Conservation (phyloP, 208 protist genomes). For the Leishmania tropica region DNA sequence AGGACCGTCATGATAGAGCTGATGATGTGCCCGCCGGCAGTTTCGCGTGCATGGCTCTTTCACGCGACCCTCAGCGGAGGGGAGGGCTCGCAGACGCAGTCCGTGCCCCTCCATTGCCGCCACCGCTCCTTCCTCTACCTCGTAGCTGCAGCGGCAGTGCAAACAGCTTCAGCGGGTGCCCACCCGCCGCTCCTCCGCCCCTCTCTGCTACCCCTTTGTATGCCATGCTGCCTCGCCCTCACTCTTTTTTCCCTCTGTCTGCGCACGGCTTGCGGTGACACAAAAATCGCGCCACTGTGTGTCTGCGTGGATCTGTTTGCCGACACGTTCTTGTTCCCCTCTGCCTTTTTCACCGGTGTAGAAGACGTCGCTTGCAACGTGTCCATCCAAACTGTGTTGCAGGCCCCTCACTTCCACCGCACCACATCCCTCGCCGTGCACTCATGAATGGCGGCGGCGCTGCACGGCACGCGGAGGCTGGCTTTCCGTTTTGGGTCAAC, state of each 20-base stretch:
- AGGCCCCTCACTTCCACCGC: background rate
- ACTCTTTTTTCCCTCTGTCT: background rate
- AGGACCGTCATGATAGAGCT: background rate
- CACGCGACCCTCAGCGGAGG: background rate
- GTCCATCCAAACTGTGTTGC: background rate
- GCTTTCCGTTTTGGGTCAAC: slow-evolving; percentile 17
- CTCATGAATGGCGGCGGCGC: background rate
- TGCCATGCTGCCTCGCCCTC: background rate
- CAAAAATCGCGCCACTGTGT: background rate
- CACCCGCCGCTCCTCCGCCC: background rate
- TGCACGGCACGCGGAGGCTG: background rate
- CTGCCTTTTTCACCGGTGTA: background rate
- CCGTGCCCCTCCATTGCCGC: background rate
- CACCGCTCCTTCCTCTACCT: background rate
- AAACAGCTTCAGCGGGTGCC: background rate
- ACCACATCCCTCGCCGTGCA: background rate
- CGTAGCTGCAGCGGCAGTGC: background rate
- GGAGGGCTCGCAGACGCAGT: background rate
- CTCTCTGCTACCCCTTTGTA: background rate
- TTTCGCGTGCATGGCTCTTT: background rate
- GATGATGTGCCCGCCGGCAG: background rate
- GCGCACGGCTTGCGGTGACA: too few species aligned
- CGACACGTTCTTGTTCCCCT: too few species aligned
- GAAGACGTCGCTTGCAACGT: background rate
- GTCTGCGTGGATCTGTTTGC: background rate